Evolutionary conservation across 1,139 yeast species (phyloP).

Genomic region (Suhomyces panamericanus): DNA sequence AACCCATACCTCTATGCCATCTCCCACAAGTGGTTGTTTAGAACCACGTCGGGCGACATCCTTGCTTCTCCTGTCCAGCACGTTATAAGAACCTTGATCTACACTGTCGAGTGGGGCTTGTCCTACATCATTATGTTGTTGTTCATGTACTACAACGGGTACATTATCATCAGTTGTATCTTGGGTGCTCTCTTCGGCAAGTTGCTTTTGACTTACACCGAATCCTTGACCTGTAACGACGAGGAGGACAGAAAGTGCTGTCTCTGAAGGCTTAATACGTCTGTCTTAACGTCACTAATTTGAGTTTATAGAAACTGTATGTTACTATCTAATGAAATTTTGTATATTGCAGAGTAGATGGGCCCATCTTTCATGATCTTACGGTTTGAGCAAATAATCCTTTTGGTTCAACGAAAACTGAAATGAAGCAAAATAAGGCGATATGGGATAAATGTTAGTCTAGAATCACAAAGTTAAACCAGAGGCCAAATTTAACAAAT

Average conservation of each 20-base stretch:
- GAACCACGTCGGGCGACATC: slow-evolving; percentile 15
- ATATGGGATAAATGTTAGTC: no score
- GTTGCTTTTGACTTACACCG: slow-evolving; percentile 46
- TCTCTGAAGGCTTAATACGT: not conserved
- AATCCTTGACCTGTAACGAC: slow-evolving; percentile 33
- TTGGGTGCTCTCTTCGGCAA: slow-evolving; percentile 64
- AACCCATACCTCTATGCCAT: slow-evolving; percentile 26
- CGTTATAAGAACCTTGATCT: slow-evolving; percentile 47
- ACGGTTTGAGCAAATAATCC: no score
- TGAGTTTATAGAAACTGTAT: no score
- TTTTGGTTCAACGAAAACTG: no score
- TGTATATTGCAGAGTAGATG: no score
- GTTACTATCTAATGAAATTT: no score
- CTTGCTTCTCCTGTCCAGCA: slow-evolving; percentile 51
- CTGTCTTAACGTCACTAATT: no score
- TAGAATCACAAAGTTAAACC: no score
- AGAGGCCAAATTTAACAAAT: no score
- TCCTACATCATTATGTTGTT: slow-evolving; percentile 67
- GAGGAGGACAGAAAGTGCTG: slow-evolving; percentile 27
- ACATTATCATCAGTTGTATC: slow-evolving; percentile 60
- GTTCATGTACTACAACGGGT: slow-evolving; percentile 75
- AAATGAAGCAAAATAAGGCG: no score
- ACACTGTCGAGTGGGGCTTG: slow-evolving; percentile 60
- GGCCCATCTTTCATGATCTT: no score
- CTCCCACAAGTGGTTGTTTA: slow-evolving; percentile 44